A percentile compares a stretch with the other conserved stretches of the same genome.
These are phyloP conservation scores for Eragrostis tef DNA, from an alignment of 202 grass and related monocot species.

Conservation along the genomic window DNA sequence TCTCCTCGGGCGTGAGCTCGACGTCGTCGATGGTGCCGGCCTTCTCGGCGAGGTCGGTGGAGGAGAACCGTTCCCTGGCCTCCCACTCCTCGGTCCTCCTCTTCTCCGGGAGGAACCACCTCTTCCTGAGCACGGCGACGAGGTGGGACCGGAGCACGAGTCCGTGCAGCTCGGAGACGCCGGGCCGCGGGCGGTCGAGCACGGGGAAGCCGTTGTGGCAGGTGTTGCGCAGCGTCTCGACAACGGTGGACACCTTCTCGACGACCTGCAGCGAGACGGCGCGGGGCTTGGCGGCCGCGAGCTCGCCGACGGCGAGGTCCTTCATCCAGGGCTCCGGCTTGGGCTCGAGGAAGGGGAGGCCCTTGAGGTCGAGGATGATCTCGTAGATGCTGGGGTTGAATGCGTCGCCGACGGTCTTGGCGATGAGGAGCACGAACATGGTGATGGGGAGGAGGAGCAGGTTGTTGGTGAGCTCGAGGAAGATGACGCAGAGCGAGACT, in stretches of 20 bases:
- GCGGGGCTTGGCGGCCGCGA: constrained; percentile 61
- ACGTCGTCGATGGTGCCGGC: constrained; percentile 45
- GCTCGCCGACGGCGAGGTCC: constrained; percentile 79
- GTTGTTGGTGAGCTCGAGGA: constrained; percentile 97
- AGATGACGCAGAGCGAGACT: constrained; percentile 91
- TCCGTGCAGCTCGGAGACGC: constrained; percentile 72
- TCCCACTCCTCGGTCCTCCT: constrained; percentile 77
- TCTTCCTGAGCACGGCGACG: constrained; percentile 67
- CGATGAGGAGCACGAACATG: constrained; percentile 96
- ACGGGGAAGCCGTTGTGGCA: constrained; percentile 89
- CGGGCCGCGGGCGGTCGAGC: constrained; percentile 43
- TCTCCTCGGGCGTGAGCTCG: constrained; percentile 62
- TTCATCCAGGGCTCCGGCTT: constrained; percentile 92
- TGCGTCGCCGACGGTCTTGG: constrained; percentile 78
- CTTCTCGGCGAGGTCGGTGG: constrained; percentile 74
- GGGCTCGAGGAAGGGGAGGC: constrained; percentile 79
- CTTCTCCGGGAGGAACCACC: constrained; percentile 72
- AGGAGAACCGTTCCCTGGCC: constrained; percentile 68
- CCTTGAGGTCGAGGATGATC: constrained; percentile 97
- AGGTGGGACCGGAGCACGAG: constrained; percentile 77
- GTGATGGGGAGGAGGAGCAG: constrained; percentile 81
- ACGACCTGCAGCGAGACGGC: constrained; percentile 61
- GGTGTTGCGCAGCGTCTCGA: constrained; percentile 56
- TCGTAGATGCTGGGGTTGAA: constrained; percentile 98
- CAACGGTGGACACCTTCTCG: constrained; percentile 68